These are phyloP conservation scores for Lodderomyces pseudojiufengensis DNA, from an alignment of 1,139 yeast genomes.

Conservation along the genomic window DNA sequence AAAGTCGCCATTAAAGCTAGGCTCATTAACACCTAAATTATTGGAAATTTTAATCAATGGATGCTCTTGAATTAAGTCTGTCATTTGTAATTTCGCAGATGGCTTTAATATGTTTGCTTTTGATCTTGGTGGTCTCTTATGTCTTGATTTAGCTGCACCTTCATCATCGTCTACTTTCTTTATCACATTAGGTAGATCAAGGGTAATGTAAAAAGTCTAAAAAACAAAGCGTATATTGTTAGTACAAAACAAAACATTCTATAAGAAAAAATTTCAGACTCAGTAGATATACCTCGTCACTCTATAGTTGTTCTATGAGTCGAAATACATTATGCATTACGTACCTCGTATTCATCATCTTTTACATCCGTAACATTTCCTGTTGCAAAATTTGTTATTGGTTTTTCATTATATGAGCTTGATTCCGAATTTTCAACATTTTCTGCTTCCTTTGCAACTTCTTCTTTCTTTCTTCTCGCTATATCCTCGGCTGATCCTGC, in stretches of 20 bases:
- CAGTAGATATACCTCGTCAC: no score
- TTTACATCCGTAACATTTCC: conserved; percentile 18
- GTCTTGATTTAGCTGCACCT: conserved; percentile 5
- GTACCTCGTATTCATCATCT: conserved; percentile 37
- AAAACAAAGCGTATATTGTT: no score
- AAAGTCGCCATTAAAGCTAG: not conserved
- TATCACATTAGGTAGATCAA: conserved; percentile 35
- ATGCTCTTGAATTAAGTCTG: conserved; percentile 29
- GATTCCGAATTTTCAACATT: conserved; percentile 3
- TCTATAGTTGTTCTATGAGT: no score
- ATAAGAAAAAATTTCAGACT: conserved; percentile 1
- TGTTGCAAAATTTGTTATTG: conserved; percentile 20
- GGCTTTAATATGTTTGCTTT: conserved; percentile 31
- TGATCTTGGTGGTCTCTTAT: conserved; percentile 11
- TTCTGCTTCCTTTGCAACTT: conserved; percentile 9
- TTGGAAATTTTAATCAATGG: conserved; percentile 41
- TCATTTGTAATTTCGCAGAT: conserved; percentile 40
- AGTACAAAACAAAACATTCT: not conserved
- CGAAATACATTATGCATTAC: no score
- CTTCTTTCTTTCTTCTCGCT: conserved; percentile 27
- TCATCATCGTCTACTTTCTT: conserved; percentile 11
- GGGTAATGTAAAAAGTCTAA: conserved; percentile 34
- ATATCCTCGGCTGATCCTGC: conserved; percentile 80
- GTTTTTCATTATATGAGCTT: conserved; percentile 7
- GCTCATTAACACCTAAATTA: conserved; percentile 15